phyloP scores from a whole-genome alignment of 2,329 filamentous ascomycete genomes.

The Arthrobotrys musiformis region DNA sequence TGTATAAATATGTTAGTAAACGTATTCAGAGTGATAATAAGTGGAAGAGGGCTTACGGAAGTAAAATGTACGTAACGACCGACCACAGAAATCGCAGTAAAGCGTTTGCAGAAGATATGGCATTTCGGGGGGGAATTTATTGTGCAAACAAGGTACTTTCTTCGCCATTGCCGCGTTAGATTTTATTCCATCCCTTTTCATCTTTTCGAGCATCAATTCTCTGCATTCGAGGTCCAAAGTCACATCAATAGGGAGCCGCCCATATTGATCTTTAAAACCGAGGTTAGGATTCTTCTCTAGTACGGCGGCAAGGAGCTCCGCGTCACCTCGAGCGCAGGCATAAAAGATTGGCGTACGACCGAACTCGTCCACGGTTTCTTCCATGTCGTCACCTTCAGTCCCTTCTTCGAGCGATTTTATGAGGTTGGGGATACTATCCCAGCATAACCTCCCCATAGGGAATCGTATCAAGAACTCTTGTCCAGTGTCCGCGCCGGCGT shows the following conservation, averaged over 20 bases:
- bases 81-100: conserved; percentile 19
- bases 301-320: not conserved
- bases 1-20: too few species aligned
- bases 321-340: conserved; percentile 1
- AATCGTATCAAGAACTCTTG: not conserved
- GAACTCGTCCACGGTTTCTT: not conserved
- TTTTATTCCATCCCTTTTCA: conserved; percentile 14
- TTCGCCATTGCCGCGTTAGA: not conserved
- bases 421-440: too few species aligned
- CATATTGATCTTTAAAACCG: not conserved
- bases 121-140: not conserved
- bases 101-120: not conserved
- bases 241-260: conserved; percentile 21
- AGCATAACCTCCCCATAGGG: not conserved
- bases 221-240: conserved; percentile 1
- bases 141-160: conserved; percentile 2
- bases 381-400: not conserved
- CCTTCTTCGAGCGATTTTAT: too few species aligned
- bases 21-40: too few species aligned
- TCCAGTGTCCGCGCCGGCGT: not conserved
- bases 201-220: conserved; percentile 10
- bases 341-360: conserved; percentile 3
- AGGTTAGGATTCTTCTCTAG: not conserved
- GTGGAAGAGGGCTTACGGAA: conserved; percentile 19
- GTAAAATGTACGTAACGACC: conserved; percentile 1